These are phyloP conservation scores for Candida jianshihensis DNA, from an alignment of 805 yeast genomes.

Conservation along the genomic window DNA sequence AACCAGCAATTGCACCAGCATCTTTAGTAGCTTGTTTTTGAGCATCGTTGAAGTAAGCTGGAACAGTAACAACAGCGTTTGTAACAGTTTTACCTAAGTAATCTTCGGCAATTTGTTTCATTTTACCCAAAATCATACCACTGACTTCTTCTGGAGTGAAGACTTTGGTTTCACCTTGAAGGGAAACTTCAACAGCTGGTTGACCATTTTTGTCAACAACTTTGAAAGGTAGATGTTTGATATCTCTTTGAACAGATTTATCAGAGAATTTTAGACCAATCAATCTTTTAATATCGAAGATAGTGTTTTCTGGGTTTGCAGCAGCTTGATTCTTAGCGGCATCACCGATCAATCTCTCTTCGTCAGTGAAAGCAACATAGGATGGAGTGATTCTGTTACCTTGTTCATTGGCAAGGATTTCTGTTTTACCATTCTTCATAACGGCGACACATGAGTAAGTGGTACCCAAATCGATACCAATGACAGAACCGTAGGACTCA, in stretches of 20 bases:
- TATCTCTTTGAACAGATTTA: constrained; percentile 70
- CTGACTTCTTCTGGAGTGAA: constrained; percentile 93
- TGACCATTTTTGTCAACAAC: constrained; percentile 67
- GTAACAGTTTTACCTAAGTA: constrained; percentile 79
- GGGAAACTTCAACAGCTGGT: constrained; percentile 75
- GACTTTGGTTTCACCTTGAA: constrained; percentile 63
- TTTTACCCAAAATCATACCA: constrained; percentile 84
- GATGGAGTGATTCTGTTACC: constrained; percentile 97
- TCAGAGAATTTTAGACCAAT: constrained; percentile 81
- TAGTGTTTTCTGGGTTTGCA: constrained; percentile 76
- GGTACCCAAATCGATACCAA: constrained; percentile 96
- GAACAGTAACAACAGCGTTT: constrained; percentile 89
- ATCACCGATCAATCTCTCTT: constrained; percentile 91
- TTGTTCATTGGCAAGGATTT: constrained; percentile 90
- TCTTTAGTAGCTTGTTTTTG: constrained; percentile 93
- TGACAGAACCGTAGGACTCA: constrained; percentile 57
- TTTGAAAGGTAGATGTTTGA: constrained; percentile 75
- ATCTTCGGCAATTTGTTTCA: constrained; percentile 90
- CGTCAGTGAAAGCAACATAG: constrained; percentile 86
- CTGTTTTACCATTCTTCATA: constrained; percentile 79
- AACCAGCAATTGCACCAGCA: constrained; percentile 88
- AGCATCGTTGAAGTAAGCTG: constrained; percentile 90
- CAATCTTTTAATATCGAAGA: constrained; percentile 87
- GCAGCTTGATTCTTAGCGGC: constrained; percentile 97
- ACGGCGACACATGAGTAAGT: constrained; percentile 96